phyloP scores from a whole-genome alignment of 1,284 basidiomycete species.

The Naganishia sp. region DNA sequence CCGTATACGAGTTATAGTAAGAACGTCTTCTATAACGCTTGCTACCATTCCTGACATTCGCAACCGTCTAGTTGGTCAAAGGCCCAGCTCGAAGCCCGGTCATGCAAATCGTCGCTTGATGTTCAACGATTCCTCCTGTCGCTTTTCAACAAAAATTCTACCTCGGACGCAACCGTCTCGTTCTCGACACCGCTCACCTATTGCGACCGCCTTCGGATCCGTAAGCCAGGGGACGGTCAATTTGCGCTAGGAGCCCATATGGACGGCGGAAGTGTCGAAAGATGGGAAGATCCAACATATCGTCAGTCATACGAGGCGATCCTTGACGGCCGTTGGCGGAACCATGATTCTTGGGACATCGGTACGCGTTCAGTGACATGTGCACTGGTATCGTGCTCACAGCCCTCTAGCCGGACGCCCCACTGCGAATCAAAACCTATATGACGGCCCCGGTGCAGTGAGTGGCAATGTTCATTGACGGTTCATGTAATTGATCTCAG shows the following conservation, averaged over 20 bases:
- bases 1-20: slow-evolving; percentile 69
- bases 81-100: slow-evolving; percentile 67
- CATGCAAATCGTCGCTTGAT: slow-evolving; percentile 70
- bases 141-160: slow-evolving; percentile 58
- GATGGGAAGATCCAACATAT: slow-evolving; percentile 73
- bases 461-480: not conserved
- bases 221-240: slow-evolving; percentile 67
- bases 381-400: too few relatives aligned
- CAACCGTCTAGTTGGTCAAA: slow-evolving; percentile 56
- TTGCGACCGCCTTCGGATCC: slow-evolving; percentile 72
- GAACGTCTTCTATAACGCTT: slow-evolving; percentile 16
- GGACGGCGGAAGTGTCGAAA: slow-evolving; percentile 72
- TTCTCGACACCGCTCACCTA: slow-evolving; percentile 68
- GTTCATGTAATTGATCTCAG: slow-evolving; percentile 40
- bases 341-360: slow-evolving; percentile 51
- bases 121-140: slow-evolving; percentile 58
- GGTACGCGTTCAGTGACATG: slow-evolving; percentile 26
- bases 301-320: slow-evolving; percentile 63
- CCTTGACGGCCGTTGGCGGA: slow-evolving; percentile 63
- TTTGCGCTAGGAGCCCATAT: slow-evolving; percentile 75
- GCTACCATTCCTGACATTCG: slow-evolving; percentile 16
- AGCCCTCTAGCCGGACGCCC: slow-evolving; percentile 31
- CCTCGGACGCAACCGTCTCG: slow-evolving; percentile 59
- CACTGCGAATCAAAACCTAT: slow-evolving; percentile 48
- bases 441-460: slow-evolving; percentile 39